phyloP scores from a whole-genome alignment of 129 eudicot species.

The Daucus carota region DH1_v3.0 NC_030384.2:35611501-35612000 shows the following conservation, averaged over 20 bases:
- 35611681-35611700: background rate
- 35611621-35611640: background rate
- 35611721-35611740: background rate
- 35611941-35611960: background rate
- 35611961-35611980: background rate
- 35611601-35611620: background rate
- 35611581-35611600: background rate
- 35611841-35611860: background rate
- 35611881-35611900: background rate
- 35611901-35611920: background rate
- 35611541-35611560: background rate
- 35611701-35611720: background rate
- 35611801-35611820: background rate
- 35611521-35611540: background rate
- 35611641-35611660: background rate
- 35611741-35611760: background rate
- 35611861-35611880: background rate
- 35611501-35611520: background rate
- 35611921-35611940: background rate
- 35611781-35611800: background rate
- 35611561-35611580: background rate
- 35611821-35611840: background rate
- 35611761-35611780: background rate
- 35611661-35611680: background rate
- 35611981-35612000: slow-evolving; percentile 29